A percentile compares a stretch with the other conserved stretches of the same genome.
Evolutionary conservation across 129 eudicot species (phyloP).

Genomic region (Logfia minima): DNA sequence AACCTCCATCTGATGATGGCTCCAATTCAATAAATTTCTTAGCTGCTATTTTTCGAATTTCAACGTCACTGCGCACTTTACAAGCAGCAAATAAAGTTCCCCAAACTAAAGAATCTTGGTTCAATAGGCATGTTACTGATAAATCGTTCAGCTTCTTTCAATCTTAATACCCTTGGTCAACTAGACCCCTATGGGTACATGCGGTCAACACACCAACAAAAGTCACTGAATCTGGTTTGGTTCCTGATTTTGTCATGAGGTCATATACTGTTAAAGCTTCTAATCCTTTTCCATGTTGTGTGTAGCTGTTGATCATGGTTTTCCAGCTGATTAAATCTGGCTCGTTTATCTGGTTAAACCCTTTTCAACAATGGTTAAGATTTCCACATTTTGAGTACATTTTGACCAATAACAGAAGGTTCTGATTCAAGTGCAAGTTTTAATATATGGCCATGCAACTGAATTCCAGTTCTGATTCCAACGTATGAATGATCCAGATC

Average conservation of each 20-base stretch:
- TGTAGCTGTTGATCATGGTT: conserved; percentile 65
- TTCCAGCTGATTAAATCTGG: conserved; percentile 85
- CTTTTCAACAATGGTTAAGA: conserved; percentile 51
- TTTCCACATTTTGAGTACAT: conserved; percentile 78
- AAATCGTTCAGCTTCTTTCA: conserved; percentile 66
- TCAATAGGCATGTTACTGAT: conserved; percentile 59
- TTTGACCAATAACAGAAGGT: conserved; percentile 48
- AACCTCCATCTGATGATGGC: conserved; percentile 62
- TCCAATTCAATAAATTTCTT: conserved; percentile 56
- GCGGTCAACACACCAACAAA: conserved; percentile 77
- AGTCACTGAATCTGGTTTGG: conserved; percentile 72
- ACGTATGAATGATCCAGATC: conserved; percentile 29
- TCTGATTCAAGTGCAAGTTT: conserved; percentile 68
- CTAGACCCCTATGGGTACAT: conserved; percentile 83
- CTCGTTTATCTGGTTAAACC: conserved; percentile 43
- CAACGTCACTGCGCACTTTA: conserved; percentile 67
- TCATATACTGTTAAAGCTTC: conserved; percentile 61
- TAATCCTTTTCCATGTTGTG: conserved; percentile 66
- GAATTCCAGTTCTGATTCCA: conserved; percentile 37
- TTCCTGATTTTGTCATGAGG: conserved; percentile 58
- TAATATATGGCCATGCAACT: conserved; percentile 45
- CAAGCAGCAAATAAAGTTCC: conserved; percentile 81
- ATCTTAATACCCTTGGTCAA: conserved; percentile 59
- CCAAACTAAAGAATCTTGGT: conserved; percentile 68
- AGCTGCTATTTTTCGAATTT: conserved; percentile 76